phyloP scores from a whole-genome alignment of 768 basidiomycete species.

The Termitomyces sp. region DNA sequence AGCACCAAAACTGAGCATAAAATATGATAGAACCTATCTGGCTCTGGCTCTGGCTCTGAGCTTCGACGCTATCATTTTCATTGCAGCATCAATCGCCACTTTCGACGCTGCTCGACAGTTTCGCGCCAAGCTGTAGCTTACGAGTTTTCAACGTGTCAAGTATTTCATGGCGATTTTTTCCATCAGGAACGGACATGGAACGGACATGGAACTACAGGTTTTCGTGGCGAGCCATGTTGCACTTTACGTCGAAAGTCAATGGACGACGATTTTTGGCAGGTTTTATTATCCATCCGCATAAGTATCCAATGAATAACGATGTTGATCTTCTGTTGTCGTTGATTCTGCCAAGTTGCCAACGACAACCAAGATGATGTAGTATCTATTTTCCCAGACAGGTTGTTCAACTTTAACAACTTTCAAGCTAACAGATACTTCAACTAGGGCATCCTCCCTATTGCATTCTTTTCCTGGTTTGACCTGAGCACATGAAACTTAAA shows the following conservation, averaged over 20 bases:
- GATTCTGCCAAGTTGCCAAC: too few species aligned
- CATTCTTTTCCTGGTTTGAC: slow-evolving; percentile 27
- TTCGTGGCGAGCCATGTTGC: slow-evolving; percentile 6
- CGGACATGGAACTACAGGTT: slow-evolving; percentile 9
- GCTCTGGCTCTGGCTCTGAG: slow-evolving; percentile 13
- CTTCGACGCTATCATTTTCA: slow-evolving; percentile 15
- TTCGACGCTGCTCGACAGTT: slow-evolving; percentile 9
- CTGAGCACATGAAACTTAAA: slow-evolving; percentile 38
- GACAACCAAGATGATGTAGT: too few species aligned
- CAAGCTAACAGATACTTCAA: slow-evolving; percentile 50
- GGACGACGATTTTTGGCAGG: too few species aligned
- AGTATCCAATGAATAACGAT: too few species aligned
- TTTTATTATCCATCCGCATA: too few species aligned
- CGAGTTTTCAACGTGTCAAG: slow-evolving; percentile 13
- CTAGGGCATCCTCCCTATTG: slow-evolving; percentile 33
- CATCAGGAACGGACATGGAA: too few species aligned
- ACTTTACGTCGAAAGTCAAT: too few species aligned
- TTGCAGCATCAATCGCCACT: slow-evolving; percentile 10
- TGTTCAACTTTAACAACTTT: slow-evolving; percentile 25
- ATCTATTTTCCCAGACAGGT: too few species aligned
- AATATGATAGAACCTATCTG: slow-evolving; percentile 10
- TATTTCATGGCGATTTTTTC: slow-evolving; percentile 21
- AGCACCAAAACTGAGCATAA: background rate
- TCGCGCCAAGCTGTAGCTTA: slow-evolving; percentile 11
- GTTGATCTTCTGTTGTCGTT: too few species aligned